Evolutionary conservation across 805 yeast species (phyloP).

Genomic region (Starmerella sirachaensis): DNA sequence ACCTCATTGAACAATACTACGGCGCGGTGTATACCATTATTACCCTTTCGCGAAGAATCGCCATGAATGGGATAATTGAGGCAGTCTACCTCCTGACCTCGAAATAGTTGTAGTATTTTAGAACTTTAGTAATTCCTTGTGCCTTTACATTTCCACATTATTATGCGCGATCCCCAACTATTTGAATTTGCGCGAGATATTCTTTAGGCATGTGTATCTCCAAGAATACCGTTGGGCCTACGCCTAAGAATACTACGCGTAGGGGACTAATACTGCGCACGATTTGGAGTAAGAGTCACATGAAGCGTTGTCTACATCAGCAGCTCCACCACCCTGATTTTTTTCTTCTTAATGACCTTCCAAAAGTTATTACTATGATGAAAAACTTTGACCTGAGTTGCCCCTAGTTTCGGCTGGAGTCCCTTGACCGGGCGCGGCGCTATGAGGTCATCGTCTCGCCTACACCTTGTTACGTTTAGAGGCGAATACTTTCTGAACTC

Average conservation of each 20-base stretch:
- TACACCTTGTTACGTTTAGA: constrained; percentile 25
- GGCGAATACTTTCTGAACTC: constrained; percentile 18
- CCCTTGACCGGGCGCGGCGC: constrained; percentile 28
- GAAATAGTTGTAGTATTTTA: not conserved
- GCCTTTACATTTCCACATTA: too few species aligned
- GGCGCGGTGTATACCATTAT: constrained; percentile 6
- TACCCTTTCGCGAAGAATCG: not conserved
- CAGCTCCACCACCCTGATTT: not conserved
- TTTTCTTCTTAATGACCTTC: constrained; percentile 19
- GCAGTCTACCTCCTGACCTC: constrained; percentile 2
- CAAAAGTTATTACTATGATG: constrained; percentile 25
- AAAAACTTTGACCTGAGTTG: constrained; percentile 18
- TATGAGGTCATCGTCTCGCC: constrained; percentile 21
- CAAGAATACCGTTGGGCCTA: too few species aligned
- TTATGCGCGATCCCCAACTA: too few species aligned
- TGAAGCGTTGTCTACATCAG: not conserved
- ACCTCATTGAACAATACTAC: constrained; percentile 13
- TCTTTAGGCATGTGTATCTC: too few species aligned
- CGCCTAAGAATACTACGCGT: too few species aligned
- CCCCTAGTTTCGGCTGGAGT: constrained; percentile 24
- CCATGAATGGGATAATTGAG: constrained; percentile 3
- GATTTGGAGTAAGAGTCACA: not conserved
- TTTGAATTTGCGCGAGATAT: too few species aligned
- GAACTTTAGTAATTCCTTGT: too few species aligned
- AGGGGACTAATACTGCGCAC: too few species aligned